Evolutionary conservation across 2,329 filamentous ascomycete genomes (phyloP).

Genomic region (Apiospora saccharicola): DNA sequence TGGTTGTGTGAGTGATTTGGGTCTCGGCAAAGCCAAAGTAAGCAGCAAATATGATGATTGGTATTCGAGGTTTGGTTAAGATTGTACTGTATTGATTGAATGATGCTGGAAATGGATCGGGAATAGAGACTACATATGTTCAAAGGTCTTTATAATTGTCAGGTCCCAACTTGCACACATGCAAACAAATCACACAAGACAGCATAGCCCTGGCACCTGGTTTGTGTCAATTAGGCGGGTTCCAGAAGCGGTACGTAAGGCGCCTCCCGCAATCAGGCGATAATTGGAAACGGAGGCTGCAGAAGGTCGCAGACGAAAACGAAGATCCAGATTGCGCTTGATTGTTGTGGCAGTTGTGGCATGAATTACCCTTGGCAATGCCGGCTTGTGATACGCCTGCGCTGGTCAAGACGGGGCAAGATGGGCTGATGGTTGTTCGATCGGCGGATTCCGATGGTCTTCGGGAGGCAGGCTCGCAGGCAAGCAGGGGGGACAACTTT

Average conservation of each 20-base stretch:
- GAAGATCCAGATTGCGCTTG: slow-evolving; percentile 19
- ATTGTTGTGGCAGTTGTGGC: slow-evolving; percentile 15
- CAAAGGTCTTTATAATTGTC: slow-evolving; percentile 4
- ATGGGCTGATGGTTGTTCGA: slow-evolving; percentile 28
- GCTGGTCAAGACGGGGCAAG: background rate
- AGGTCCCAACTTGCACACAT: background rate
- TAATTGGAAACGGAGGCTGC: background rate
- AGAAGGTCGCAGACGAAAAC: slow-evolving; percentile 9
- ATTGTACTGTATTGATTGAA: background rate
- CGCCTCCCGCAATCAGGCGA: slow-evolving; percentile 20
- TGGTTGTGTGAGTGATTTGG: background rate
- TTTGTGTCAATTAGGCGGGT: background rate
- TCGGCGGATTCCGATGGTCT: slow-evolving; percentile 26
- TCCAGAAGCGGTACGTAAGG: background rate
- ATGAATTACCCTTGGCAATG: slow-evolving; percentile 14
- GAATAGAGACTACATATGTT: background rate
- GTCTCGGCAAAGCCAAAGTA: background rate
- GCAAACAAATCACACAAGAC: background rate
- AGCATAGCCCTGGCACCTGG: background rate
- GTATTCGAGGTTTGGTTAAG: background rate
- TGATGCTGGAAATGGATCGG: background rate
- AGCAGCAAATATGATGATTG: background rate
- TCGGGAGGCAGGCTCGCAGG: background rate
- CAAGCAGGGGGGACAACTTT: background rate
- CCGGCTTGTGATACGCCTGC: slow-evolving; percentile 21